Evolutionary conservation across 2,329 filamentous ascomycete genomes (phyloP), one percentile per base, ranked within the genome.

Genomic region (Myotisia sp.): DNA sequence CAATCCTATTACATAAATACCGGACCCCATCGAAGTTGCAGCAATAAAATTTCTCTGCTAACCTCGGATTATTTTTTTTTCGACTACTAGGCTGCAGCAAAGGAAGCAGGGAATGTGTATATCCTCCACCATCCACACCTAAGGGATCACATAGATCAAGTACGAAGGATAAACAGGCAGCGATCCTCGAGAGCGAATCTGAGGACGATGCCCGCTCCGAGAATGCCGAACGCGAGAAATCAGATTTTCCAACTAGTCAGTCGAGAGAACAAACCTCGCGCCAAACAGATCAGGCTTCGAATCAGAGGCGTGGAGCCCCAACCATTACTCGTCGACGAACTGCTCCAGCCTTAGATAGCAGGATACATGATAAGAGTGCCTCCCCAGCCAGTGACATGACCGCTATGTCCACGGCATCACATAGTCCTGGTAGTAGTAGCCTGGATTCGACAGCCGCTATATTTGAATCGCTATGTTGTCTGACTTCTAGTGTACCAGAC

Each of bases 51-150:
- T 10, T 10, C 34, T 17, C 21, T 26, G 28, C 26, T 30, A 33
- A 29, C 36, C 6, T 8, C 17, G 6, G 31, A 13, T 24, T 16
- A 16, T 34, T 35, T 14, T 35, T 40, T 32, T 34, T 21, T 22
- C 20, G 27, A 36, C 29, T 45, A 19, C 16, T 28, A 73, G 85
- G 87, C 49, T 98, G 90, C 57, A 79, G 76, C 47, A 98, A 95
- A 59, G 90, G 87, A 32, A 81, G 76, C 46, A 73, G 90, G 58
- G 83, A 92, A 44, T 98, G 90, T 54, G 68, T 80, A 38, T 98
- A 94, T 54, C 87, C 90, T 2, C 83, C 76, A 19, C 62, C 72
- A 29, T 53, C 62, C 26, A 59, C 64, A 33, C 52, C 63, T 26
- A 65, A 64, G 41, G 39, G 49, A 18, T 49, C 48, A 38, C 60